Conservation (phyloP, 2,329 filamentous ascomycete species). For the Simplicillium aogashimaense region DNA sequence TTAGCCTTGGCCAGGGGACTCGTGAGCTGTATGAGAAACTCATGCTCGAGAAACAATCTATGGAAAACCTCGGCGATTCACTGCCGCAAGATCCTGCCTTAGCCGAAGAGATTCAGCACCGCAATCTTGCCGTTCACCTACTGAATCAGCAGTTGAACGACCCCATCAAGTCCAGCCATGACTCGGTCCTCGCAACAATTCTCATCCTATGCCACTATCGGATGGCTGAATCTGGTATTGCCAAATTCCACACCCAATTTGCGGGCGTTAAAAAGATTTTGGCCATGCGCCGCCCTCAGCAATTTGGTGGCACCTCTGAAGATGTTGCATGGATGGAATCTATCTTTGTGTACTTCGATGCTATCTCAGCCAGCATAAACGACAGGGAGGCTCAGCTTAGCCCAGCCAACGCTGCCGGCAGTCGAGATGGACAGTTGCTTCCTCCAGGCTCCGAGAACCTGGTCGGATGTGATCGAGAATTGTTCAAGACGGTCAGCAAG, state of each 20-base stretch:
- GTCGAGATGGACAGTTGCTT: constrained; percentile 36
- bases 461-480: constrained; percentile 73
- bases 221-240: constrained; percentile 86
- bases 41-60: constrained; percentile 33
- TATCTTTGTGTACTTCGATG: constrained; percentile 90
- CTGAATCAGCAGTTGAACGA: constrained; percentile 80
- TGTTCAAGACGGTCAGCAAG: constrained; percentile 79
- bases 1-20: constrained; percentile 49
- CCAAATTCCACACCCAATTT: constrained; percentile 88
- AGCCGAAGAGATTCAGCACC: constrained; percentile 77
- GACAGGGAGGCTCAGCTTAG: constrained; percentile 79
- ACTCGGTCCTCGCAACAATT: constrained; percentile 80
- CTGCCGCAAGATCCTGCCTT: constrained; percentile 53
- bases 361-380: constrained; percentile 85
- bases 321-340: constrained; percentile 86
- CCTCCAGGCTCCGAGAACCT: constrained; percentile 68
- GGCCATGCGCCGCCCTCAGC: constrained; percentile 56
- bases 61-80: constrained; percentile 33
- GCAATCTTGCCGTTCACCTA: constrained; percentile 66
- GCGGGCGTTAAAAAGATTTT: constrained; percentile 88
- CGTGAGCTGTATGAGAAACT: constrained; percentile 38
- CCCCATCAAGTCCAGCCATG: constrained; percentile 63
- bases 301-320: constrained; percentile 36
- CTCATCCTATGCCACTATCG: constrained; percentile 85
- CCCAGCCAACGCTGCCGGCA: constrained; percentile 50